Conservation (phyloP, 345 rosid species). For the Angophora floribunda region DNA sequence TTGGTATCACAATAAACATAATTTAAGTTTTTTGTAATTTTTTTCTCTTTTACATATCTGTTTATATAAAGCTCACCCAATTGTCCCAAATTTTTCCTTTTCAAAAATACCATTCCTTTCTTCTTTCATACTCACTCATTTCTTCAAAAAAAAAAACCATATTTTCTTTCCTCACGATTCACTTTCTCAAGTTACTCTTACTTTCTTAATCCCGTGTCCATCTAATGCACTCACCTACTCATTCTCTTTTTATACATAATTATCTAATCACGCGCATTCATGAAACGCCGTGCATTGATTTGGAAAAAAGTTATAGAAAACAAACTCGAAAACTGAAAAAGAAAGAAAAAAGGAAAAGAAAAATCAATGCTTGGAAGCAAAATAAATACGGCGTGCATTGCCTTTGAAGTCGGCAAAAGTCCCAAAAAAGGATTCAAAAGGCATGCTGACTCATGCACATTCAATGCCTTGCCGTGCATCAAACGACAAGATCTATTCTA, state of each 20-base stretch:
- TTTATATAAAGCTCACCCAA: background rate
- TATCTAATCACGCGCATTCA: background rate
- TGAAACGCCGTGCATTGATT: background rate
- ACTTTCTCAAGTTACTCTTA: background rate
- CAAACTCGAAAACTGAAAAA: background rate
- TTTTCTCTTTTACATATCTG: background rate
- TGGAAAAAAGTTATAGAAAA: background rate
- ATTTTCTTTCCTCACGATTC: background rate
- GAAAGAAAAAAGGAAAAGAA: background rate
- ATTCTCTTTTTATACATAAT: background rate
- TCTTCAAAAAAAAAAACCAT: background rate
- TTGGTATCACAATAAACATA: accelerated
- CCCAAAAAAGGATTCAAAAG: background rate
- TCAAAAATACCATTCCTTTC: background rate
- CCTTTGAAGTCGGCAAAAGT: background rate
- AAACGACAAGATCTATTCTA: background rate
- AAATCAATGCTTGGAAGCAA: background rate
- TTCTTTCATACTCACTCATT: background rate
- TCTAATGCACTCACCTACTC: background rate
- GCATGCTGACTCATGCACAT: background rate
- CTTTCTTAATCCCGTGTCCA: background rate
- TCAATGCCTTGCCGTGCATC: background rate
- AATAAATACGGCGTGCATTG: background rate
- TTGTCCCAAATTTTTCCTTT: background rate
- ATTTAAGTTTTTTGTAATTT: background rate